Evolutionary conservation across 768 basidiomycete species (phyloP), one percentile per base, ranked within the genome.

Genomic region (Kwoniella newhampshirensis): DNA sequence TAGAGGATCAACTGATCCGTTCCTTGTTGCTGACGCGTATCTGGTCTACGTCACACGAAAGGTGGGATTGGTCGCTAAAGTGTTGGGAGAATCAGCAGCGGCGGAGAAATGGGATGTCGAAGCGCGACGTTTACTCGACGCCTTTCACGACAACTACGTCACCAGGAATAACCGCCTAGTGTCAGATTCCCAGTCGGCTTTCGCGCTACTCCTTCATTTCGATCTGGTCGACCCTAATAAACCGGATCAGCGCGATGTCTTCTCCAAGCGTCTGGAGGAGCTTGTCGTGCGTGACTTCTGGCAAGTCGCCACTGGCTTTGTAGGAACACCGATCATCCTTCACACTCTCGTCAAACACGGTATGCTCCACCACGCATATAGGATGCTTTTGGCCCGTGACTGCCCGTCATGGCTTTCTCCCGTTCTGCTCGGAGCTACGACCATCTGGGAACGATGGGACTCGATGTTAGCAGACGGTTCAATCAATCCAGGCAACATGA

Each of bases 401-500:
- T 60, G 58, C 43, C 70, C 70, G 2, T 59, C 55, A 7, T 66
- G 69, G 68, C 47, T 72, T 12, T 67, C 63, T 18, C 61, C 63
- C 1, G 66, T 63, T 5, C 17, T 49, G 17, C 47, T 65, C 36
- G 67, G 67, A 4, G 62, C 64, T 1, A 66, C 65, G 18, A 66
- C 65, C 8, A 64, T 66, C 15, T 73, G 71, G 71, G 71, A 73
- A 50, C 46, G 71, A 45, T 73, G 71, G 71, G 67, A 73, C 37
- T 60, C 57, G 30, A 68, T 73, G 64, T 35, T 70, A 3, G 55
- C 64, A 1, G 71, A 73, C 36, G 69, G 71, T 5, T 6, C 32
- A 13, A 67, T 73, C 58, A 73, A 73, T 51, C 67, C 70, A 3
- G 71, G 71, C 20, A 53, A 73, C 47, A 73, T 73, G 71, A 73